Evolutionary conservation across 129 eudicot genomes (phyloP).

Genomic region (Silybum marianum): DNA sequence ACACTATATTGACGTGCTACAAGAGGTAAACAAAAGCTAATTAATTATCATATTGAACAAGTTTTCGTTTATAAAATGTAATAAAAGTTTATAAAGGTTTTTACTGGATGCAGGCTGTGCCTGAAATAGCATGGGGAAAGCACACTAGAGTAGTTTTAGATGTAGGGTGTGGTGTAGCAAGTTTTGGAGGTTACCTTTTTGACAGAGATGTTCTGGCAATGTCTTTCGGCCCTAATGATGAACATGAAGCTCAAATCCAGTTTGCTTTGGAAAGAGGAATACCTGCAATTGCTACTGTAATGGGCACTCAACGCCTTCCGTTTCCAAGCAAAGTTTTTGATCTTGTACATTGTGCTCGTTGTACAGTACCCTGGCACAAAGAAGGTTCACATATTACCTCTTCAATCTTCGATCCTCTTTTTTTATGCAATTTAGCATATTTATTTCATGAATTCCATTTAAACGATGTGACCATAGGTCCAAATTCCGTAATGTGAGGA

Average conservation of each 20-base stretch:
- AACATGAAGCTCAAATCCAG: conserved; percentile 83
- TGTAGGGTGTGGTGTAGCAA: conserved; percentile 89
- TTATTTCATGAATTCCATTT: background rate
- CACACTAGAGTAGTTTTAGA: conserved; percentile 71
- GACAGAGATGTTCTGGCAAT: conserved; percentile 71
- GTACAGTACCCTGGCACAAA: conserved; percentile 86
- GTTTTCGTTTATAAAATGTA: background rate
- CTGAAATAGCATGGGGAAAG: conserved; percentile 90
- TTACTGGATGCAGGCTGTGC: conserved; percentile 52
- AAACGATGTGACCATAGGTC: background rate
- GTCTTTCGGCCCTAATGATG: conserved; percentile 88
- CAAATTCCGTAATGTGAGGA: background rate
- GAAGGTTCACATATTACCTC: conserved; percentile 48
- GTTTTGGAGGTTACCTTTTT: conserved; percentile 86
- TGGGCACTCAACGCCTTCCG: conserved; percentile 77
- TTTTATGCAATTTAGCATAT: background rate
- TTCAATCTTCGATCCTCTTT: conserved; percentile 12
- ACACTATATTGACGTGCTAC: conserved; percentile 70
- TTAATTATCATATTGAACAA: background rate
- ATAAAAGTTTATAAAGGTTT: background rate
- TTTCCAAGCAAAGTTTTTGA: conserved; percentile 79
- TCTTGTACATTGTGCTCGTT: conserved; percentile 80
- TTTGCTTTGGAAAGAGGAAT: conserved; percentile 91
- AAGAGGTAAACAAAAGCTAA: conserved; percentile 47
- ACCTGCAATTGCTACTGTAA: conserved; percentile 89